Conservation (phyloP, 1,139 yeast genomes). For the Blastobotrys raffinosifermentans region DNA sequence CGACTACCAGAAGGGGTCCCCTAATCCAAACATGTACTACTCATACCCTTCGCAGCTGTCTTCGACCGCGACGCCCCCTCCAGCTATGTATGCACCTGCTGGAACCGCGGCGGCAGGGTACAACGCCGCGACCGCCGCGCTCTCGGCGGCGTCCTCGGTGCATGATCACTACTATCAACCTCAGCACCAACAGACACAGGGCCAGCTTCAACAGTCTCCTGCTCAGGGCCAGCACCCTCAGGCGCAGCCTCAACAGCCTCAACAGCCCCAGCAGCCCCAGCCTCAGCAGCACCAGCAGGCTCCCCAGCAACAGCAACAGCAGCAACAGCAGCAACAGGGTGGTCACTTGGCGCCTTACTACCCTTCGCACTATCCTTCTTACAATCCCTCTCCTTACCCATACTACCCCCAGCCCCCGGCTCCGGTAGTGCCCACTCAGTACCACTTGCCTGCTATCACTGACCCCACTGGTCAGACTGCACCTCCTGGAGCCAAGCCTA, state of each 20-base stretch:
- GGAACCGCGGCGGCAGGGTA: neutral
- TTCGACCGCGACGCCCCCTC: neutral
- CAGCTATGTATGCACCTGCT: neutral
- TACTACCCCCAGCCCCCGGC: conserved; percentile 10
- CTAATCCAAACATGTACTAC: conserved; percentile 3
- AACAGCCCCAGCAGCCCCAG: conserved; percentile 11
- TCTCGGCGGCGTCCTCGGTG: conserved; percentile 1
- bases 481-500: conserved; percentile 63
- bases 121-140: conserved; percentile 11
- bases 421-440: too few species aligned
- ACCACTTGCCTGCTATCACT: conserved; percentile 25
- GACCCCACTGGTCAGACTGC: conserved; percentile 53
- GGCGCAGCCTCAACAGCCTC: conserved; percentile 8
- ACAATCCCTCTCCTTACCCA: conserved; percentile 6
- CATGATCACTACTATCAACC: conserved; percentile 13
- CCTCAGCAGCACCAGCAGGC: conserved; percentile 2
- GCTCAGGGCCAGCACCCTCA: conserved; percentile 11
- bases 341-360: conserved; percentile 4
- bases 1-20: conserved; percentile 2
- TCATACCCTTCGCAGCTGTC: neutral
- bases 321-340: conserved; percentile 11
- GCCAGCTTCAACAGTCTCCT: conserved; percentile 15
- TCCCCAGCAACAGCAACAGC: conserved; percentile 12
- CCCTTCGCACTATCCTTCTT: conserved; percentile 7
- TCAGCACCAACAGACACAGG: conserved; percentile 17